phyloP scores from a whole-genome alignment of 169 alveolate genomes.

The Cryptosporidium ryanae region DNA sequence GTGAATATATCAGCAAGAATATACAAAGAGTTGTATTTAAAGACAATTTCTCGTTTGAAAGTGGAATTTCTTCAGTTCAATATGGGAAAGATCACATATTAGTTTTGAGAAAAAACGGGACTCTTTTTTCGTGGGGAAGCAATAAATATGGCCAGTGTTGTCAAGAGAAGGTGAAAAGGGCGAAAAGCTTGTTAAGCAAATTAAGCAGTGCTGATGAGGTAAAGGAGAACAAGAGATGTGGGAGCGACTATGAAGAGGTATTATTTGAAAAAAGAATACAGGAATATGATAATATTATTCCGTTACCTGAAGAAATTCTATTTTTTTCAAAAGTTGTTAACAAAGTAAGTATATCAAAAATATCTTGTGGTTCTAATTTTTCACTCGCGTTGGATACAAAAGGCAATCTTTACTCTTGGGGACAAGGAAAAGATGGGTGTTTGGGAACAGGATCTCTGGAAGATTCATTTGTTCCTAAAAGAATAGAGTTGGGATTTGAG shows the following conservation, averaged over 20 bases:
- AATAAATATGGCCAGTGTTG: constrained; percentile 53
- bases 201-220: background rate
- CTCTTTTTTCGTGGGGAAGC: constrained; percentile 52
- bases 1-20: background rate
- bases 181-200: too few species aligned
- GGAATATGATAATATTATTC: constrained; percentile 6
- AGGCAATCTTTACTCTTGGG: constrained; percentile 62
- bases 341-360: background rate
- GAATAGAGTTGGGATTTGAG: background rate
- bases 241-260: background rate
- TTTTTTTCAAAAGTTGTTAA: constrained; percentile 10
- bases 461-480: constrained; percentile 32
- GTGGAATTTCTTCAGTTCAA: constrained; percentile 3
- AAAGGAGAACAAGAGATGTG: background rate
- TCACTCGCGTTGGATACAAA: constrained; percentile 36
- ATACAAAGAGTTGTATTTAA: constrained; percentile 36
- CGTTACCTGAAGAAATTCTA: constrained; percentile 6
- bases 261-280: constrained; percentile 30
- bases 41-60: constrained; percentile 7
- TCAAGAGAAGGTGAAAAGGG: background rate
- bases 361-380: constrained; percentile 50
- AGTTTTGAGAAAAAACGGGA: constrained; percentile 36
- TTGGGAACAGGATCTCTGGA: constrained; percentile 39
- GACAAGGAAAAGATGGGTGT: constrained; percentile 69
- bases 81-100: constrained; percentile 44